Evolutionary conservation across 768 basidiomycete genomes (phyloP).

Genomic region (Russula compacta): DNA sequence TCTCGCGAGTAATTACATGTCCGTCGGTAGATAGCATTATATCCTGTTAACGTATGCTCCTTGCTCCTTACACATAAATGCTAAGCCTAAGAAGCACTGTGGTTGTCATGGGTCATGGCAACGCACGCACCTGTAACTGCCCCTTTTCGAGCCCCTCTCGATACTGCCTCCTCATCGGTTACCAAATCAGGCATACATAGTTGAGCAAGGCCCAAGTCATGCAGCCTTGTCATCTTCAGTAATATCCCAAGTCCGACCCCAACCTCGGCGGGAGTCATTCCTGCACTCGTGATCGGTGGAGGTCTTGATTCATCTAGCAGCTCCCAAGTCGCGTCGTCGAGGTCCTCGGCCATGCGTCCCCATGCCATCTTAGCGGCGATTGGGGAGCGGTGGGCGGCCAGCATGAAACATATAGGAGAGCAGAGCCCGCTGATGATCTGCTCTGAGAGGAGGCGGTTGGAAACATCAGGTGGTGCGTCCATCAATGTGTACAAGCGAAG

Average conservation of each 20-base stretch:
- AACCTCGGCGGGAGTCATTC: constrained; percentile 24
- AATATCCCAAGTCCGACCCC: constrained; percentile 48
- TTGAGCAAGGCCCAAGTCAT: constrained; percentile 66
- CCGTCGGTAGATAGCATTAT: background rate
- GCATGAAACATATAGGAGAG: constrained; percentile 67
- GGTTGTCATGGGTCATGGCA: background rate
- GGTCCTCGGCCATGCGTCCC: constrained; percentile 60
- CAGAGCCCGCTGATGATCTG: constrained; percentile 72
- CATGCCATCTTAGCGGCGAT: constrained; percentile 55
- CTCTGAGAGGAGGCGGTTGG: constrained; percentile 43
- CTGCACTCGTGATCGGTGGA: constrained; percentile 18
- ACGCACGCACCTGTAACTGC: background rate
- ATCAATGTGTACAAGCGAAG: constrained; percentile 62
- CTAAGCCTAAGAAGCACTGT: background rate
- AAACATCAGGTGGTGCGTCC: constrained; percentile 48
- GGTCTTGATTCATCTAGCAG: constrained; percentile 37
- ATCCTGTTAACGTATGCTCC: background rate
- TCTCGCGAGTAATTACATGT: background rate
- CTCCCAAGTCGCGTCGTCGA: constrained; percentile 58
- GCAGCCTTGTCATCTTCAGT: constrained; percentile 65
- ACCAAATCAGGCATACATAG: constrained; percentile 31
- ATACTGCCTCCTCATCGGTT: constrained; percentile 11
- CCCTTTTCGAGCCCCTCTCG: background rate
- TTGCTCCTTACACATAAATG: background rate
- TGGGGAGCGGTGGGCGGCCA: constrained; percentile 59